A percentile compares a stretch with the other conserved stretches of the same genome.
phyloP scores from a whole-genome alignment of 306 rosid genomes.

The Ziziphus jujuba region DNA sequence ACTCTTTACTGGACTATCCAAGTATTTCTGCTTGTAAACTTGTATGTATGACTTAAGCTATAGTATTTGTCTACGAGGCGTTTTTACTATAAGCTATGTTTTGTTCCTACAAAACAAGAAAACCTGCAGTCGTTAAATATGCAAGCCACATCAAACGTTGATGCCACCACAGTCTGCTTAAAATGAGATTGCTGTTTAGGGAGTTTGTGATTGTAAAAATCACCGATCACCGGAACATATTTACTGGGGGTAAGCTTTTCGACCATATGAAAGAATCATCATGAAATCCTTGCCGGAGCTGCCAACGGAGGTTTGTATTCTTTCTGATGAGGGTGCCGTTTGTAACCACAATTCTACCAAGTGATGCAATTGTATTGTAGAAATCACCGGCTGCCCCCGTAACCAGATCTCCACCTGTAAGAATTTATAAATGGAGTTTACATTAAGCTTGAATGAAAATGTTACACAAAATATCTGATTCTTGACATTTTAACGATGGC shows the following conservation, averaged over 20 bases:
- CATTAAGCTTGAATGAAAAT: not conserved
- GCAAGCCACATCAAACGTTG: not conserved
- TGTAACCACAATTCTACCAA: conserved; percentile 48
- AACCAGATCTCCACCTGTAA: conserved; percentile 58
- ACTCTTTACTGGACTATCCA: too few species aligned
- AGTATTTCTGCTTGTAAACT: too few species aligned
- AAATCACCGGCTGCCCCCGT: conserved; percentile 41
- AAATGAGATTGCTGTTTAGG: not conserved
- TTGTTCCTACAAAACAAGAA: not conserved
- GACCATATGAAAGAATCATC: conserved; percentile 55
- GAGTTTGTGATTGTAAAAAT: too few species aligned
- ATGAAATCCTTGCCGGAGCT: conserved; percentile 63
- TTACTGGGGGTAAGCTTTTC: conserved; percentile 22
- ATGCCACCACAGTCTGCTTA: not conserved
- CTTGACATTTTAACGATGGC: not conserved
- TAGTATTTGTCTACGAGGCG: too few species aligned
- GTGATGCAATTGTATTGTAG: conserved; percentile 41
- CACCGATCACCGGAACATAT: not conserved
- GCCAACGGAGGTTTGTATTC: conserved; percentile 36
- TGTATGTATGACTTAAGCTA: not conserved
- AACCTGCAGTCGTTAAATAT: not conserved
- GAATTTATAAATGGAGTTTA: not conserved
- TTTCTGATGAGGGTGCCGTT: conserved; percentile 33
- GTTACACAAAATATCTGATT: too few species aligned
- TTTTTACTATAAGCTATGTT: not conserved